Percentiles rank a stretch among this genome's conserved stretches.
These are phyloP conservation scores for Glycine latifolia DNA, from an alignment of 306 rosid species.

Conservation along the genomic window DNA sequence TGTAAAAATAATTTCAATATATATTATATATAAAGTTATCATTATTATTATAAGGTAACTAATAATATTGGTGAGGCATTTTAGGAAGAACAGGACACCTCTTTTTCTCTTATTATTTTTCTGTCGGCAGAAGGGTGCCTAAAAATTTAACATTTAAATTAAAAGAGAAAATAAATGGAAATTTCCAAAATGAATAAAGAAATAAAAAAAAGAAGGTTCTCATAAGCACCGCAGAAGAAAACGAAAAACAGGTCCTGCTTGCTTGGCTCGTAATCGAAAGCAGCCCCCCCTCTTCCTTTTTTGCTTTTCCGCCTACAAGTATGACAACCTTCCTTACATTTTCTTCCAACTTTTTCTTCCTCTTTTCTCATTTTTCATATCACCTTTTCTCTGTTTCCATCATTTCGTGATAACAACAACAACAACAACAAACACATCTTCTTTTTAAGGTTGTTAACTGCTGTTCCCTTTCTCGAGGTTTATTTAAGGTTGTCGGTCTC, in stretches of 20 bases:
- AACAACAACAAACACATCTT: neutral
- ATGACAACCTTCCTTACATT: conserved; percentile 43
- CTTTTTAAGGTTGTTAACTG: neutral
- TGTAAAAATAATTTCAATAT: too few relatives aligned
- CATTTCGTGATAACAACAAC: conserved; percentile 23
- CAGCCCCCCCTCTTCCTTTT: conserved; percentile 51
- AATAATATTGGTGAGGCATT: too few relatives aligned
- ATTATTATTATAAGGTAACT: too few relatives aligned
- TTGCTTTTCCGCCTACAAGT: conserved; percentile 62
- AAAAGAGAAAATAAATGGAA: too few relatives aligned
- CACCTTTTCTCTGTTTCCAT: conserved; percentile 40
- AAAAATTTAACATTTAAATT: too few relatives aligned
- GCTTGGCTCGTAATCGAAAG: conserved; percentile 55
- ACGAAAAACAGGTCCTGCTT: conserved; percentile 54
- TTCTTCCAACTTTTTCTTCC: conserved; percentile 50
- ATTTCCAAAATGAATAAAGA: neutral
- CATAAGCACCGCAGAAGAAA: conserved; percentile 59
- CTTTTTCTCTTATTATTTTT: too few relatives aligned
- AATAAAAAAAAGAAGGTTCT: conserved; percentile 57
- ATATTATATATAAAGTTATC: too few relatives aligned
- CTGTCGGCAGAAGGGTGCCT: too few relatives aligned
- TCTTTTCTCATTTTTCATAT: conserved; percentile 36
- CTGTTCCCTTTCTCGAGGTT: conserved; percentile 42
- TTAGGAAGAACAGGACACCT: too few relatives aligned
- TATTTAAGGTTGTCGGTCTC: conserved; percentile 32